These are phyloP conservation scores for Xylaria curta DNA, from an alignment of 495 filamentous ascomycete species.

Conservation along the genomic window DNA sequence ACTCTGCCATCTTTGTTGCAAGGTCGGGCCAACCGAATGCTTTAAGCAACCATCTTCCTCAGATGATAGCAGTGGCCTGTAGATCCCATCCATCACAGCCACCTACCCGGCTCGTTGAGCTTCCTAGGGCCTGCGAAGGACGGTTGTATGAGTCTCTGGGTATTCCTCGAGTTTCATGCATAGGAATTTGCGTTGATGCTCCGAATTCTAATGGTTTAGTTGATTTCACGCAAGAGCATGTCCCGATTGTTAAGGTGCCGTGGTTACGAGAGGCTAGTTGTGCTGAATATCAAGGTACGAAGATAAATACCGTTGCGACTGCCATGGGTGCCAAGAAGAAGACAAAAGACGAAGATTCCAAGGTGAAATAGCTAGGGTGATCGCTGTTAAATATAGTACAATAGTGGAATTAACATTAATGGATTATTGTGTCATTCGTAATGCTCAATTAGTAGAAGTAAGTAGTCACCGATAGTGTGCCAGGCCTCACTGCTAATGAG, in stretches of 20 bases:
- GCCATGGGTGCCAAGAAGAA: conserved; percentile 48
- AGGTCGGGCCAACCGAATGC: conserved; percentile 56
- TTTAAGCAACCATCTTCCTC: conserved; percentile 65
- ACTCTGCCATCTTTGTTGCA: conserved; percentile 61
- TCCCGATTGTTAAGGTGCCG: conserved; percentile 42
- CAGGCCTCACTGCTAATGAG: neutral
- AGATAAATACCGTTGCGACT: conserved; percentile 45
- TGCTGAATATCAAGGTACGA: conserved; percentile 33
- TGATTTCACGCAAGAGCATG: conserved; percentile 55
- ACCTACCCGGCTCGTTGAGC: conserved; percentile 59
- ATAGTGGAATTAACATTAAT: neutral
- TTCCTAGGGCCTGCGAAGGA: conserved; percentile 59
- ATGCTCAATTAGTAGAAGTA: neutral
- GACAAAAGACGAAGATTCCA: conserved; percentile 1
- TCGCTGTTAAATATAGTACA: neutral
- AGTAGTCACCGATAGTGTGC: neutral
- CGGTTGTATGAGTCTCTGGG: conserved; percentile 57
- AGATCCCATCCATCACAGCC: conserved; percentile 43
- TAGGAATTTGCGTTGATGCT: conserved; percentile 59
- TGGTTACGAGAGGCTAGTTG: conserved; percentile 34
- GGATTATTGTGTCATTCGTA: neutral
- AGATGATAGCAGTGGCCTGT: conserved; percentile 60
- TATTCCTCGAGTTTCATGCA: conserved; percentile 63
- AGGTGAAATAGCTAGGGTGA: neutral
- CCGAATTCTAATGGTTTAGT: conserved; percentile 57